A percentile compares a stretch with the other conserved stretches of the same genome.
phyloP scores from a whole-genome alignment of 345 rosid genomes.

The Eutrema heterophyllum region DNA sequence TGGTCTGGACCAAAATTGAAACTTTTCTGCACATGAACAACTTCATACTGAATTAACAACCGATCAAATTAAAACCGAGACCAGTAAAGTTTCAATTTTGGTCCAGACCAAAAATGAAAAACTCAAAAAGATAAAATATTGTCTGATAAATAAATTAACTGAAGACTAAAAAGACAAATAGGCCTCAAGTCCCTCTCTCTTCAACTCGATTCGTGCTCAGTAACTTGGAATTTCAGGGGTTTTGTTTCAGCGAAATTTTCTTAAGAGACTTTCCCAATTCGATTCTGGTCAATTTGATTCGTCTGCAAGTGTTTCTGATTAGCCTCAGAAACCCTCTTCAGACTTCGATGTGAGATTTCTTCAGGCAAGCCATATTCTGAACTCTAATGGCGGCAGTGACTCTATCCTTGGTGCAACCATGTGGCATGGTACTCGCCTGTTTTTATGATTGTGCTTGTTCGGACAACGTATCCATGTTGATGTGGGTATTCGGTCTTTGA shows the following conservation, averaged over 20 bases:
- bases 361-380: slow-evolving; percentile 19
- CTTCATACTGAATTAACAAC: neutral
- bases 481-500: neutral
- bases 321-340: neutral
- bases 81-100: neutral
- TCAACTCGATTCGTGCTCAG: neutral
- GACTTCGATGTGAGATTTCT: neutral
- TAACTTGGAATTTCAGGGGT: neutral
- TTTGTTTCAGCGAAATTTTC: neutral
- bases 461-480: neutral
- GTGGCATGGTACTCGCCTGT: slow-evolving; percentile 29
- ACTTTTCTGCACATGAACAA: neutral
- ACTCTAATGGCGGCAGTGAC: slow-evolving; percentile 28
- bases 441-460: neutral
- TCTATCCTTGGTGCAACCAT: slow-evolving; percentile 25
- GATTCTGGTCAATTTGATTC: neutral
- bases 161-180: neutral
- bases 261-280: neutral
- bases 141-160: neutral
- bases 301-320: neutral
- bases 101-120: neutral
- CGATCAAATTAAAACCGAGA: neutral
- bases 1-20: no score
- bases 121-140: neutral
- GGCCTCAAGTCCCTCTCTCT: neutral